Base-by-base conservation (phyloP, 192 early-diverging fungal genomes). In the Podila epicladia region DNA sequence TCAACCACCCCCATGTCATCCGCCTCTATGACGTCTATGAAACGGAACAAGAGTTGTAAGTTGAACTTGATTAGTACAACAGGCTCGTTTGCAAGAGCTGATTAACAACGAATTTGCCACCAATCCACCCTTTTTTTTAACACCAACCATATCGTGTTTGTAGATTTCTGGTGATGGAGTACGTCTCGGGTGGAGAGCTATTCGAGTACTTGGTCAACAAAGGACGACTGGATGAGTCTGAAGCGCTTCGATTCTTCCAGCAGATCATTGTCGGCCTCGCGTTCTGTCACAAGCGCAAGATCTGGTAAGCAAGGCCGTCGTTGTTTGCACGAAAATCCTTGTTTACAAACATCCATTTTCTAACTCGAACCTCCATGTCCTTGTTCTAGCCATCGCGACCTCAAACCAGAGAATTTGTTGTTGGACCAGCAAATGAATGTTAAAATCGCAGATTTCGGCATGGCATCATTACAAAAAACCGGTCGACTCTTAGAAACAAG, bases 121-220 rank as follows among this genome's bases (percentile, higher is more conserved):
- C 41, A 45, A 45, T 15, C 12, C 13, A 45, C 15, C 17, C 0
- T 45, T 13, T 12, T 41, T 17, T 45, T 45, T 45, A 15, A 12
- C 41, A 55, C 53, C n/a, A 55, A 55, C 1, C 6, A 33, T 2
- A 55, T 35, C 17, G 32, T 19, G 33, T 17, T 29, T 64, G n/a
- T 68, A 79, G 76, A 28, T 79, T 72, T 41, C 69, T 95, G 20
- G 83, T 95, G 3, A 73, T 94, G 65, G 93, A 93, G 67, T 91
- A 92, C 79, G 85, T 92, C 24, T 82, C 85, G n/a, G 93, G 92
- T 33, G 94, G 92, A 7, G 94, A 95, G 58, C 79, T 95, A 19
- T 95, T 93, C 75, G 93, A 95, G 58, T 89, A 87, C 53, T 87
- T 95, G 19, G 74, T 82, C 59, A 83, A 92, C 71, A 82, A 64